A percentile compares a stretch with the other conserved stretches of the same genome.
Evolutionary conservation across 352 stramenopile genomes (phyloP).

Genomic region (Phytopythium delawarense): DNA sequence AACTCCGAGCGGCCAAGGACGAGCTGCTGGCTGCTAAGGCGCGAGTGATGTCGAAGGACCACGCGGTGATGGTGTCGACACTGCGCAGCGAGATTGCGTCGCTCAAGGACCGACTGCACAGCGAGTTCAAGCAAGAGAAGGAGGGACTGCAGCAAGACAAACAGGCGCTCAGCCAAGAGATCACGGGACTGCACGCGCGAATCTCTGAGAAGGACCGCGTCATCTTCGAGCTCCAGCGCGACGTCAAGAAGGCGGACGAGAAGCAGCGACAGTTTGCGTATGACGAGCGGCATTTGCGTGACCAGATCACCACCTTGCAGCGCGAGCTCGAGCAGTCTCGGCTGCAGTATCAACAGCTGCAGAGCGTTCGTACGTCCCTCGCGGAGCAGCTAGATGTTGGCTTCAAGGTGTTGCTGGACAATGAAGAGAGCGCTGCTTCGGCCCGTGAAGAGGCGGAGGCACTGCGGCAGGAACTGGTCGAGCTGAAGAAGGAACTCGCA

Average conservation of each 20-base stretch:
- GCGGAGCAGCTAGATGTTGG: conserved; percentile 59
- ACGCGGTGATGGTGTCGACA: conserved; percentile 52
- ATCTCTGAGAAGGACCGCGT: conserved; percentile 44
- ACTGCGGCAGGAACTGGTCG: conserved; percentile 35
- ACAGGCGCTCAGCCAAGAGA: conserved; percentile 36
- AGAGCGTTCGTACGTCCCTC: conserved; percentile 41
- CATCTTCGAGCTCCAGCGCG: conserved; percentile 38
- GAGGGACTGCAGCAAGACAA: conserved; percentile 35
- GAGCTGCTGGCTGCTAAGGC: conserved; percentile 37
- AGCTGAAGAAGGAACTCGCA: conserved; percentile 32
- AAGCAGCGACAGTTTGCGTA: conserved; percentile 36
- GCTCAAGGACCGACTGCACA: conserved; percentile 54
- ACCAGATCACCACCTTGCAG: conserved; percentile 33
- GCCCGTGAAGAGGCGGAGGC: conserved; percentile 38
- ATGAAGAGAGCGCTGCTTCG: conserved; percentile 50
- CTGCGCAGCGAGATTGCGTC: conserved; percentile 52
- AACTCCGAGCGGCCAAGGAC: conserved; percentile 19
- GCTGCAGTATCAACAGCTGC: conserved; percentile 52
- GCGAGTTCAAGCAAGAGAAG: conserved; percentile 63
- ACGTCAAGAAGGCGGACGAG: conserved; percentile 33
- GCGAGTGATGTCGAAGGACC: conserved; percentile 42
- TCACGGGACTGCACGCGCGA: conserved; percentile 26
- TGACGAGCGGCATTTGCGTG: conserved; percentile 35
- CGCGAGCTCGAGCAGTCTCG: conserved; percentile 32
- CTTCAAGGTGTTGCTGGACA: conserved; percentile 64